These are phyloP conservation scores for Neospermospora avenae DNA, from an alignment of 2,329 filamentous ascomycete genomes.

Conservation along the genomic window DNA sequence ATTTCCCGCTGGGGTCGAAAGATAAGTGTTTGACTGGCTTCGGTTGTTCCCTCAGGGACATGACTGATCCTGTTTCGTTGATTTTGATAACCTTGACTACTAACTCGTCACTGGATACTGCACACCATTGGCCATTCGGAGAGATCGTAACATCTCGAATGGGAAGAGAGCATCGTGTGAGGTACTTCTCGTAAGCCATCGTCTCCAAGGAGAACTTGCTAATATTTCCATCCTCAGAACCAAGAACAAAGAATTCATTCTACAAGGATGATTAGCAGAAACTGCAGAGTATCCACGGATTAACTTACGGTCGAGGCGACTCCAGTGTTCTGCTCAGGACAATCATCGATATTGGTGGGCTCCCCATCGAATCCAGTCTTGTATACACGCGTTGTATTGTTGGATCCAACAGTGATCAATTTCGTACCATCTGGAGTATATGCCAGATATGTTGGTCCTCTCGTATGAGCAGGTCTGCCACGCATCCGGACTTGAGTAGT, in stretches of 20 bases:
- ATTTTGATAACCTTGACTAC: slow-evolving; percentile 86
- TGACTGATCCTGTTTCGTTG: slow-evolving; percentile 71
- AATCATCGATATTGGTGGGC: slow-evolving; percentile 87
- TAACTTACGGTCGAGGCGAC: slow-evolving; percentile 63
- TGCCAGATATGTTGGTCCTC: slow-evolving; percentile 79
- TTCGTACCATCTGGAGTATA: slow-evolving; percentile 88
- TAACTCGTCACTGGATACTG: slow-evolving; percentile 94
- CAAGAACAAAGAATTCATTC: slow-evolving; percentile 83
- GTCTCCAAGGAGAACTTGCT: slow-evolving; percentile 82
- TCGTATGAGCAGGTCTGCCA: slow-evolving; percentile 71
- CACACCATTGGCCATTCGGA: slow-evolving; percentile 79
- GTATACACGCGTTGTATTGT: slow-evolving; percentile 91
- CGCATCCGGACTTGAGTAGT: slow-evolving; percentile 47
- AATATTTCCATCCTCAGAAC: slow-evolving; percentile 93
- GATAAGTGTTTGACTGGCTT: slow-evolving; percentile 89
- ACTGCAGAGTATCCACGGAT: background rate
- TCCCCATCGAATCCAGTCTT: slow-evolving; percentile 89
- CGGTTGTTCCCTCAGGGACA: slow-evolving; percentile 77
- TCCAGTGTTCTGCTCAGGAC: slow-evolving; percentile 78
- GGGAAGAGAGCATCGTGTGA: slow-evolving; percentile 80
- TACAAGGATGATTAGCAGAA: slow-evolving; percentile 34
- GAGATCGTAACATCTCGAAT: slow-evolving; percentile 84
- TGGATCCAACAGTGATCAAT: slow-evolving; percentile 86
- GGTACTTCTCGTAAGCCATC: slow-evolving; percentile 72
- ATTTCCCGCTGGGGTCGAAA: slow-evolving; percentile 77